Conservation (phyloP, 2,329 filamentous ascomycete species). For the Alternaria solani region DNA sequence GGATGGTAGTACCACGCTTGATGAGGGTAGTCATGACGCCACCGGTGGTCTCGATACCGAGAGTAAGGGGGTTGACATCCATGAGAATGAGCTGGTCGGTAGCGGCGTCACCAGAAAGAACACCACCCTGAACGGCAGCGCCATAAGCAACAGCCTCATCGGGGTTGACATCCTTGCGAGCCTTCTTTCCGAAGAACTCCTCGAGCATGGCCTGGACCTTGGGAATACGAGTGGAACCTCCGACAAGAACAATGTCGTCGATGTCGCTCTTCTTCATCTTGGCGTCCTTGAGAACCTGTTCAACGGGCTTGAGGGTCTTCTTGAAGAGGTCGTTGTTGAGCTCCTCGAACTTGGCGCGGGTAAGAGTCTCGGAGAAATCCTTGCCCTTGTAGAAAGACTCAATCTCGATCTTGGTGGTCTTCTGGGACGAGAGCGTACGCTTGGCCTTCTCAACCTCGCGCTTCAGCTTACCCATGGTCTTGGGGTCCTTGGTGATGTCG, state of each 20-base stretch:
- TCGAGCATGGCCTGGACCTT: slow-evolving; percentile 95
- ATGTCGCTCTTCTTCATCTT: slow-evolving; percentile 96
- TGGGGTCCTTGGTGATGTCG: slow-evolving; percentile 91
- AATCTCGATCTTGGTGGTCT: slow-evolving; percentile 93
- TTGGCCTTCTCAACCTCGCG: slow-evolving; percentile 99
- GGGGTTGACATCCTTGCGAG: slow-evolving; percentile 99
- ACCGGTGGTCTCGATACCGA: slow-evolving; percentile 96
- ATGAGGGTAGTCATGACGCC: slow-evolving; percentile 98
- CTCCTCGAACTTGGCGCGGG: slow-evolving; percentile 99
- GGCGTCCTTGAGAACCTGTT: slow-evolving; percentile 98
- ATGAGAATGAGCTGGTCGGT: slow-evolving; percentile 86
- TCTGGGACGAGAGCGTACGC: slow-evolving; percentile 92
- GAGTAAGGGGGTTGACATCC: slow-evolving; percentile 95
- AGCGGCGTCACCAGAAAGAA: slow-evolving; percentile 86
- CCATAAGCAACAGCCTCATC: slow-evolving; percentile 99
- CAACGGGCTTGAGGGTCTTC: slow-evolving; percentile 98
- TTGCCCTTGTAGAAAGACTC: slow-evolving; percentile 96
- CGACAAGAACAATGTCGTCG: slow-evolving; percentile 95
- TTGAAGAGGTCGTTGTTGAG: slow-evolving; percentile 99
- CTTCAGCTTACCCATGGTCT: slow-evolving; percentile 99
- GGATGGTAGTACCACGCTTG: slow-evolving; percentile 91
- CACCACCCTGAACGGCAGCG: slow-evolving; percentile 95
- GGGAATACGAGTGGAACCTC: slow-evolving; percentile 98
- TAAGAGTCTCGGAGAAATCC: slow-evolving; percentile 98
- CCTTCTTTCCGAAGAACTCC: slow-evolving; percentile 98